A percentile compares a stretch with the other conserved stretches of the same genome.
phyloP scores from a whole-genome alignment of 768 basidiomycete species.

The Lyophyllum semitale region DNA sequence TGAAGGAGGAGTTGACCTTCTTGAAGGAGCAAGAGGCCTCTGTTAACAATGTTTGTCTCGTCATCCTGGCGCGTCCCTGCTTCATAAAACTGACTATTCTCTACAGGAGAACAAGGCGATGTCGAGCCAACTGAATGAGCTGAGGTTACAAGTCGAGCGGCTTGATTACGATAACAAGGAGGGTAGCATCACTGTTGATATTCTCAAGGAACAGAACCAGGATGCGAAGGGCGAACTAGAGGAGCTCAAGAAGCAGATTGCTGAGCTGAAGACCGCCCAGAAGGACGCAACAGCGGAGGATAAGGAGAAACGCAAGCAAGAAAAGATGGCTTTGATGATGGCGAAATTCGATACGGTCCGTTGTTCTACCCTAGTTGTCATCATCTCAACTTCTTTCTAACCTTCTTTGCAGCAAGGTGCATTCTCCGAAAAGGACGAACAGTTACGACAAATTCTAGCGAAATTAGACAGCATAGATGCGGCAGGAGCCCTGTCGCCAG shows the following conservation, averaged over 20 bases:
- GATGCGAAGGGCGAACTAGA: constrained; percentile 89
- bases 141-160: constrained; percentile 88
- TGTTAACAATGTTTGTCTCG: constrained; percentile 64
- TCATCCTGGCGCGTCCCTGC: no score
- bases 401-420: constrained; percentile 69
- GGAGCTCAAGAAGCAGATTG: constrained; percentile 78
- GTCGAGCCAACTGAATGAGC: constrained; percentile 90
- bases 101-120: constrained; percentile 89
- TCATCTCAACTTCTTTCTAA: constrained; percentile 2
- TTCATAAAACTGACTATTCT: no score
- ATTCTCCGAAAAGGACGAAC: constrained; percentile 94
- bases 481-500: constrained; percentile 62
- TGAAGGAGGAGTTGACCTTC: constrained; percentile 86
- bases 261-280: constrained; percentile 78
- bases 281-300: constrained; percentile 90
- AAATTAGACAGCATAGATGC: constrained; percentile 85
- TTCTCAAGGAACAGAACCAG: constrained; percentile 90
- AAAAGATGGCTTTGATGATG: constrained; percentile 99
- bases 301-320: constrained; percentile 98
- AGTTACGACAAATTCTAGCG: constrained; percentile 78
- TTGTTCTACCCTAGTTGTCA: constrained; percentile 15
- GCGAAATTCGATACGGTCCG: constrained; percentile 94
- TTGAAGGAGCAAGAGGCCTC: constrained; percentile 88
- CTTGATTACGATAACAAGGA: constrained; percentile 97
- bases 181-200: constrained; percentile 87